Evolutionary conservation across 1,139 yeast genomes (phyloP).

Genomic region (Sugiyamaella novakii): DNA sequence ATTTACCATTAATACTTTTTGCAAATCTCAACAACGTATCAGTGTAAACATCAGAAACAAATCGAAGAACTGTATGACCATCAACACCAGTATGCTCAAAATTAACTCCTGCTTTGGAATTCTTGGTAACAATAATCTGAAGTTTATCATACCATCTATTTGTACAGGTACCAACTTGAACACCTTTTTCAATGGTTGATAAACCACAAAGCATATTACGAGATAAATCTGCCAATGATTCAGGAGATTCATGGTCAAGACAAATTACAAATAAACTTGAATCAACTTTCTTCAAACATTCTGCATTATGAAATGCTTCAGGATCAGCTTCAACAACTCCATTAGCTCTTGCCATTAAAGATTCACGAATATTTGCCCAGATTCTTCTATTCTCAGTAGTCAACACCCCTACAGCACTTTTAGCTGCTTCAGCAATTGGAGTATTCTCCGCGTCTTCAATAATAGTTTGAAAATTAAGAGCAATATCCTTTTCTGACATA

Average conservation of each 20-base stretch:
- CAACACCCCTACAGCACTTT: constrained; percentile 82
- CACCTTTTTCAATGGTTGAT: constrained; percentile 75
- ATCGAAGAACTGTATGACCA: constrained; percentile 88
- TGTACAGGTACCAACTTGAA: constrained; percentile 91
- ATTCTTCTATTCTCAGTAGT: constrained; percentile 85
- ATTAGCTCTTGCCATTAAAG: constrained; percentile 40
- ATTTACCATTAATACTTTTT: constrained; percentile 72
- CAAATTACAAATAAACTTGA: constrained; percentile 80
- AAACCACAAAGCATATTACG: constrained; percentile 87
- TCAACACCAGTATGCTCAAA: constrained; percentile 96
- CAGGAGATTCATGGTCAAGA: constrained; percentile 73
- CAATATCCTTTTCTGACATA: constrained; percentile 72
- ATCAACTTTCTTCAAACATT: constrained; percentile 73
- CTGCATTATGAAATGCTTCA: constrained; percentile 51
- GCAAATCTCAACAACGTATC: constrained; percentile 89
- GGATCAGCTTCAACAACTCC: constrained; percentile 40
- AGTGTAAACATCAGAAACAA: constrained; percentile 87
- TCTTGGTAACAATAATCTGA: constrained; percentile 84
- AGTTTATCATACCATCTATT: constrained; percentile 94
- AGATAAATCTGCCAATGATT: constrained; percentile 67
- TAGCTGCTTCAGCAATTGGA: constrained; percentile 66
- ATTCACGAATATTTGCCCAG: constrained; percentile 75
- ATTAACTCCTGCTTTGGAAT: constrained; percentile 91
- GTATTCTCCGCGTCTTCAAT: constrained; percentile 68
- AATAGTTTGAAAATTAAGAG: constrained; percentile 72